These are phyloP conservation scores for Letharia lupina DNA, from an alignment of 495 filamentous ascomycete genomes.

Conservation along the genomic window DNA sequence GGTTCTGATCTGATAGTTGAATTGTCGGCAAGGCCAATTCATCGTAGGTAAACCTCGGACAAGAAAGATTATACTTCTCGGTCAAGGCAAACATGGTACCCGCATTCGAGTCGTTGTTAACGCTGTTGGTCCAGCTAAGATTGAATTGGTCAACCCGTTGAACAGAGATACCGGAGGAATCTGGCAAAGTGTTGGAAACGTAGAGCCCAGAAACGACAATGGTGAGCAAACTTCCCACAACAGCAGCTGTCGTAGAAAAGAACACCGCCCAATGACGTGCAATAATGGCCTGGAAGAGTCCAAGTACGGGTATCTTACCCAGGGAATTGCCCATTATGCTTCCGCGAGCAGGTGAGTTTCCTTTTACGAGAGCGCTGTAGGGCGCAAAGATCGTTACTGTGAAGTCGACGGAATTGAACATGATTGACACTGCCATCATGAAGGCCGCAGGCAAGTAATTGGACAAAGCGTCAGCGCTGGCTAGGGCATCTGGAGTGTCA, in stretches of 20 bases:
- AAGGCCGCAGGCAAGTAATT: neutral
- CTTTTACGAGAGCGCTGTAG: neutral
- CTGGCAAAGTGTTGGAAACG: neutral
- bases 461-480: neutral
- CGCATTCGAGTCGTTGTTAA: neutral
- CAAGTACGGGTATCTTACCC: neutral
- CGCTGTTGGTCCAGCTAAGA: neutral
- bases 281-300: neutral
- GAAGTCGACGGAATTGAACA: neutral
- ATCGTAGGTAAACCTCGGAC: neutral
- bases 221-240: neutral
- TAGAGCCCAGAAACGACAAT: neutral
- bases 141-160: neutral
- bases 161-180: neutral
- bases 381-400: neutral
- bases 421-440: neutral
- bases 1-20: neutral
- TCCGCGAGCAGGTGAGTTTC: neutral
- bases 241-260: neutral
- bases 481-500: neutral
- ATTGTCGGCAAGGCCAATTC: neutral
- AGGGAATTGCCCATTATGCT: neutral
- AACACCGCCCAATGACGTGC: neutral
- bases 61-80: neutral
- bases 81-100: neutral